Conservation (phyloP, 441 rosid genomes). For the Euphorbia celastroides region DNA sequence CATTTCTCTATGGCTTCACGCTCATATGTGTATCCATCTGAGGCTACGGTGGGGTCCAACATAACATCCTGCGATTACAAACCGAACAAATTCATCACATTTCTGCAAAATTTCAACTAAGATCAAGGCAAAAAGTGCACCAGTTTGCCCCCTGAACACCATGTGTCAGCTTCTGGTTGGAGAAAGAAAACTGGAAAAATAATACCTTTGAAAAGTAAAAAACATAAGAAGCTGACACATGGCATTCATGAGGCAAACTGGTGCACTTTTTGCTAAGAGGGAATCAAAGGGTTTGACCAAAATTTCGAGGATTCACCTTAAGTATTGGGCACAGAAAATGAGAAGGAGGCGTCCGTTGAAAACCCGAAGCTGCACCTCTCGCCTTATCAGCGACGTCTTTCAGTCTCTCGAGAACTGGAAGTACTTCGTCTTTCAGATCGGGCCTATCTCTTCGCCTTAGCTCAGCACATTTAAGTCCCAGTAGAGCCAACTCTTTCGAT, state of each 20-base stretch:
- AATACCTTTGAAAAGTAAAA: no score
- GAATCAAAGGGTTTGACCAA: no score
- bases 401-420: conserved; percentile 70
- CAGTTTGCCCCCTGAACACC: no score
- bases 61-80: conserved; percentile 54
- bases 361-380: conserved; percentile 21
- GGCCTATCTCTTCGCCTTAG: conserved; percentile 79
- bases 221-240: no score
- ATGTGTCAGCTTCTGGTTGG: no score
- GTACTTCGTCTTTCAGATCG: conserved; percentile 56
- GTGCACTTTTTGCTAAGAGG: no score
- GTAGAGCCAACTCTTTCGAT: conserved; percentile 58
- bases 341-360: conserved; percentile 37
- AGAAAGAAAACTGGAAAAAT: no score
- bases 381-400: conserved; percentile 43
- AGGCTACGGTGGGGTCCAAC: conserved; percentile 84
- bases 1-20: conserved; percentile 65
- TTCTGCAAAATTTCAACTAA: background rate
- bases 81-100: conserved; percentile 2
- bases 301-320: conserved; percentile 36
- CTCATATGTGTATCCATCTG: conserved; percentile 91
- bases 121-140: no score
- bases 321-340: conserved; percentile 83
- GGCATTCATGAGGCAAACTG: no score
- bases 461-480: conserved; percentile 77